A percentile compares a stretch with the other conserved stretches of the same genome.
These are phyloP conservation scores for Metschnikowia proteae DNA, from an alignment of 805 yeast genomes.

Conservation along the genomic window DNA sequence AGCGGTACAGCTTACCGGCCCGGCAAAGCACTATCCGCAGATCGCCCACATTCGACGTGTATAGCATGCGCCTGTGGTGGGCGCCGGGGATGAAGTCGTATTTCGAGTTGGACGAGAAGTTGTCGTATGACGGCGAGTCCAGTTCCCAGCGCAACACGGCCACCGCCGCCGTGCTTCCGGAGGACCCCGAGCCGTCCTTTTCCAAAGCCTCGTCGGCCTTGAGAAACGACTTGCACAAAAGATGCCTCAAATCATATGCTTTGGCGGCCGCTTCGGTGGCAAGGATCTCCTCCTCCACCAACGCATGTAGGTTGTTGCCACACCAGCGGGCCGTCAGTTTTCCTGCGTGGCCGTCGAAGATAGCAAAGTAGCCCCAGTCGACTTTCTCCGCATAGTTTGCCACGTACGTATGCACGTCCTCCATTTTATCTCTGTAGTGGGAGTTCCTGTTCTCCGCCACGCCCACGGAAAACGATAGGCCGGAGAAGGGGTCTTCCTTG, in stretches of 20 bases:
- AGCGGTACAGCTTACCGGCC: slow-evolving; percentile 66
- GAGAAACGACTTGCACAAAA: slow-evolving; percentile 64
- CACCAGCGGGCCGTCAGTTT: slow-evolving; percentile 92
- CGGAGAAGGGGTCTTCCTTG: slow-evolving; percentile 42
- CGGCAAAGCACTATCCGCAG: slow-evolving; percentile 78
- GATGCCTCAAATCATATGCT: slow-evolving; percentile 53
- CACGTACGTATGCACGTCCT: slow-evolving; percentile 90
- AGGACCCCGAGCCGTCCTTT: slow-evolving; percentile 58
- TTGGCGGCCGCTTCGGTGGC: slow-evolving; percentile 22
- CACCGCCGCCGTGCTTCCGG: slow-evolving; percentile 96
- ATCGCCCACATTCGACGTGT: slow-evolving; percentile 95
- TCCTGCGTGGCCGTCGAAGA: slow-evolving; percentile 98
- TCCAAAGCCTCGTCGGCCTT: slow-evolving; percentile 71
- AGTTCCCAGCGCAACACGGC: slow-evolving; percentile 84
- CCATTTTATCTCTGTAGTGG: slow-evolving; percentile 85
- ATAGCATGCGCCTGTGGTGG: slow-evolving; percentile 67
- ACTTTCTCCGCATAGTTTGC: slow-evolving; percentile 87
- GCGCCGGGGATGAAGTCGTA: slow-evolving; percentile 48
- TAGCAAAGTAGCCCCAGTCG: slow-evolving; percentile 94
- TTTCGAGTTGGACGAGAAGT: slow-evolving; percentile 6
- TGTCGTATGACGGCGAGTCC: slow-evolving; percentile 7
- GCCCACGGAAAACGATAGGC: slow-evolving; percentile 77
- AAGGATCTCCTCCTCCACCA: slow-evolving; percentile 55
- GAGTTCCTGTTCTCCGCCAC: slow-evolving; percentile 87
- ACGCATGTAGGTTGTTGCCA: slow-evolving; percentile 75